Evolutionary conservation across 1,139 yeast species (phyloP).

Genomic region (Torulaspora pretoriensis): DNA sequence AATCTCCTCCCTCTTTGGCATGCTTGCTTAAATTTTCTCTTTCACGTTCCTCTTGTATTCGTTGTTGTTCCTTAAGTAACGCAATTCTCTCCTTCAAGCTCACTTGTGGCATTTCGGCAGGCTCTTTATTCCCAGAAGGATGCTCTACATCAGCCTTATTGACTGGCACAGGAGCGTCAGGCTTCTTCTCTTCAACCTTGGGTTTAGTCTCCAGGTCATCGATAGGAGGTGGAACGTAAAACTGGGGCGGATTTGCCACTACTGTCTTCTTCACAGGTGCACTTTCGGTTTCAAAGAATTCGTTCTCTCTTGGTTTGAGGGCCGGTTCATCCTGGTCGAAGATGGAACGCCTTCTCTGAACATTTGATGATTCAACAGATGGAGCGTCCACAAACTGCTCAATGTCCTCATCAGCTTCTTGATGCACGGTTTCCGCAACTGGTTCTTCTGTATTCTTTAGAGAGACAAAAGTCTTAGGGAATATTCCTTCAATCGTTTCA

Average conservation of each 20-base stretch:
- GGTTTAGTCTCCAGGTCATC: constrained; percentile 10
- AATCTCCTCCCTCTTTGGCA: constrained; percentile 48
- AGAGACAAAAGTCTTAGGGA: constrained; percentile 82
- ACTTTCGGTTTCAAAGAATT: constrained; percentile 9
- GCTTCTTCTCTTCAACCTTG: constrained; percentile 2
- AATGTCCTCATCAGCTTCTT: constrained; percentile 1
- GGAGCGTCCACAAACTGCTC: constrained; percentile 15
- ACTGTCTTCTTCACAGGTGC: constrained; percentile 17
- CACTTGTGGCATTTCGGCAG: constrained; percentile 58
- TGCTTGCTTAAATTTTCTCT: constrained; percentile 57
- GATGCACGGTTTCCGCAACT: background rate
- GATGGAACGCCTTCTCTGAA: constrained; percentile 20
- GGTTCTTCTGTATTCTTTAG: constrained; percentile 5
- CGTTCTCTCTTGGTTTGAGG: constrained; percentile 11
- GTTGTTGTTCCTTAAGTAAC: constrained; percentile 73
- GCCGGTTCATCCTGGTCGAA: constrained; percentile 14
- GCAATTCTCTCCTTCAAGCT: constrained; percentile 86
- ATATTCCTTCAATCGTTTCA: constrained; percentile 58
- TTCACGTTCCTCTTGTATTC: constrained; percentile 72
- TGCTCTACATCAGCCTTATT: constrained; percentile 17
- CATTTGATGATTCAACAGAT: constrained; percentile 6
- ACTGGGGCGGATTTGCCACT: constrained; percentile 19
- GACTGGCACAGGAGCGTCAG: constrained; percentile 22
- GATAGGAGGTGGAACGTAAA: constrained; percentile 19
- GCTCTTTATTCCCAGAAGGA: constrained; percentile 15